Evolutionary conservation across 306 rosid genomes (phyloP), one percentile per base, ranked within the genome.

Genomic region (Fagus crenata): DNA sequence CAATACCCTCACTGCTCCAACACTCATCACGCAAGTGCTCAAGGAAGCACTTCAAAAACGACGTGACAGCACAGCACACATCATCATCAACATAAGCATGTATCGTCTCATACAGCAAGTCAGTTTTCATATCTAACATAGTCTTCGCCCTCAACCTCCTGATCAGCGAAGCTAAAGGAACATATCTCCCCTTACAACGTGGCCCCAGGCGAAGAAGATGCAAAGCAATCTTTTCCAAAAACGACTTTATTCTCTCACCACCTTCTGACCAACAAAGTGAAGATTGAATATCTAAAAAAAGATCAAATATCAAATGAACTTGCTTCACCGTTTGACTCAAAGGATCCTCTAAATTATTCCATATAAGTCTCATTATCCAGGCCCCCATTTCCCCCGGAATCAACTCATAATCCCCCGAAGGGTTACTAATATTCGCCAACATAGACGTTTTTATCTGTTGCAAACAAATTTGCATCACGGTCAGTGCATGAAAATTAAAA

Each of bases 281-380:
- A 22, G 96, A 89, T 54, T 91, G 97, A 85, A 95, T 92, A 83
- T 95, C 99, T 72, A 95, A 68, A 81, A 89, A 90, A 68, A 95
- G 97, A 85, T 95, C 91, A 71, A 95, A 95, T 80, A 92, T 85
- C 40, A 90, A 91, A 85, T 92, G 99, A 79, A 91, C 97, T 82
- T 95, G 99, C 61, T 87, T 95, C 84, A 95, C 99, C 2, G 99
- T 95, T 81, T 95, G 99, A 87, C 93, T 95, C 78, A 95, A 84
- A 72, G 97, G 96, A 81, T 95, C 97, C 75, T 95, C 99, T 83
- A 95, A 84, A 86, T 95, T 95, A 79, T 91, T 87, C 99, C 99
- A 95, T 72, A 93, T 85, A 67, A 92, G 87, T 84, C 83, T 82
- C 84, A 95, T 89, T 69, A 95, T 58, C 63, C 93, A 88, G 81